A percentile compares a stretch with the other conserved stretches of the same genome.
Conservation (phyloP, 2,329 filamentous ascomycete species). For the Aspergillus neoniger region DNA sequence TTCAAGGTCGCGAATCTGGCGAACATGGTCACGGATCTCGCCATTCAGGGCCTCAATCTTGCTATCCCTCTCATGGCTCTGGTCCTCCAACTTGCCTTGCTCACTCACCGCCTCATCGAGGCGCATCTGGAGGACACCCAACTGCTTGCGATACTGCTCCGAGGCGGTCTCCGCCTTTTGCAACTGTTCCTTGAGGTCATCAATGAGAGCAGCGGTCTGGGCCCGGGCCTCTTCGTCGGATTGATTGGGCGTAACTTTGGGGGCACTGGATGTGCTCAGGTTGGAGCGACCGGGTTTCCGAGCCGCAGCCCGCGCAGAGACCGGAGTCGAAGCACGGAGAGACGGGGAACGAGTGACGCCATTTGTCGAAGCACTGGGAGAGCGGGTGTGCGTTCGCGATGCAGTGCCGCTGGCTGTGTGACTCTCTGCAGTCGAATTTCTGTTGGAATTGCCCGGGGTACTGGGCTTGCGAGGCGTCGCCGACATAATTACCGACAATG, state of each 20-base stretch:
- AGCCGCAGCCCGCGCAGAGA: conserved; percentile 72
- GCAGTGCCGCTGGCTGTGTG: conserved; percentile 37
- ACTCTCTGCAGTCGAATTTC: conserved; percentile 33
- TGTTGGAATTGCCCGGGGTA: conserved; percentile 36
- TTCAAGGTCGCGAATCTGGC: conserved; percentile 88
- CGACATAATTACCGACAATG: conserved; percentile 40
- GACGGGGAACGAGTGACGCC: conserved; percentile 65
- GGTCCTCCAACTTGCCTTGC: conserved; percentile 84
- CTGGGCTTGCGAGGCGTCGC: conserved; percentile 47
- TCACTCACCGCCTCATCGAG: conserved; percentile 83
- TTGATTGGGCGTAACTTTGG: conserved; percentile 52
- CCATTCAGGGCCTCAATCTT: conserved; percentile 77
- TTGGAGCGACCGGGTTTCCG: conserved; percentile 56
- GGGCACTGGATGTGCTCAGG: conserved; percentile 46
- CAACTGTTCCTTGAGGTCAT: conserved; percentile 81
- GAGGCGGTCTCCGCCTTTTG: conserved; percentile 76
- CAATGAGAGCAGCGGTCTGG: conserved; percentile 74
- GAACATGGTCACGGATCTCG: conserved; percentile 79
- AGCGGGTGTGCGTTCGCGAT: conserved; percentile 46
- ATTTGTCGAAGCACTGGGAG: conserved; percentile 52
- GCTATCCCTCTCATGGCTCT: conserved; percentile 81
- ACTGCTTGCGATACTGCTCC: conserved; percentile 80
- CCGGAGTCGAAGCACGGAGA: conserved; percentile 56
- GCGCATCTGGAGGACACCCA: conserved; percentile 78
- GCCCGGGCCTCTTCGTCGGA: conserved; percentile 73